A percentile compares a stretch with the other conserved stretches of the same genome.
Evolutionary conservation across 2,329 filamentous ascomycete species (phyloP).

Genomic region (Exutisphaerella laricina): DNA sequence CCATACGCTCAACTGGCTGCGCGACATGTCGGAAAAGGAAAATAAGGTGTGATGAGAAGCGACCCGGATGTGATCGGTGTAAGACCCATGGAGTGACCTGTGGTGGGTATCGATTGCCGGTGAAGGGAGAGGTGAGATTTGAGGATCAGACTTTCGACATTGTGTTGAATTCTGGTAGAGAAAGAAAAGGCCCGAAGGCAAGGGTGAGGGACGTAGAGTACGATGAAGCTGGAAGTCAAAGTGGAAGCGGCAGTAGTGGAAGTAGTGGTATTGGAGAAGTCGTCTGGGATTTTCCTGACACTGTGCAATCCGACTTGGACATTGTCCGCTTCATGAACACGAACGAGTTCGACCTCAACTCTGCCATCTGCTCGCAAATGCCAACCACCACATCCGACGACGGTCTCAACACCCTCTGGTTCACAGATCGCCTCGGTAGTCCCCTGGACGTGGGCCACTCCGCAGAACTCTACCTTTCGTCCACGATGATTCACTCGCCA

Average conservation of each 20-base stretch:
- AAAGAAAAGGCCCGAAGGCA: too few relatives aligned
- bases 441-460: constrained; percentile 8
- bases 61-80: constrained; percentile 29
- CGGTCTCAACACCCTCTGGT: constrained; percentile 4
- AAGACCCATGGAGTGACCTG: constrained; percentile 29
- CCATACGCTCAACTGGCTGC: constrained; percentile 30
- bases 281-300: not conserved
- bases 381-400: not conserved
- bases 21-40: constrained; percentile 30
- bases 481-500: constrained; percentile 11
- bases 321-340: not conserved
- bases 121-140: constrained; percentile 25
- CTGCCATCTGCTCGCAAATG: not conserved
- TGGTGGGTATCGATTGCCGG: constrained; percentile 27
- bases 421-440: constrained; percentile 1
- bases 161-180: constrained; percentile 10
- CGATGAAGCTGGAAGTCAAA: not conserved
- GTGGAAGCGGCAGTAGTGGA: not conserved
- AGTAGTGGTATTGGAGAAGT: not conserved
- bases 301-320: not conserved
- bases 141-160: constrained; percentile 25
- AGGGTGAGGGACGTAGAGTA: not conserved
- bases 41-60: constrained; percentile 30
- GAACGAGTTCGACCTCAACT: not conserved
- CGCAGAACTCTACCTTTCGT: constrained; percentile 9